These are phyloP conservation scores for Rhododendron vialii DNA, from an alignment of 148 eudicot genomes.

Conservation along the genomic window DNA sequence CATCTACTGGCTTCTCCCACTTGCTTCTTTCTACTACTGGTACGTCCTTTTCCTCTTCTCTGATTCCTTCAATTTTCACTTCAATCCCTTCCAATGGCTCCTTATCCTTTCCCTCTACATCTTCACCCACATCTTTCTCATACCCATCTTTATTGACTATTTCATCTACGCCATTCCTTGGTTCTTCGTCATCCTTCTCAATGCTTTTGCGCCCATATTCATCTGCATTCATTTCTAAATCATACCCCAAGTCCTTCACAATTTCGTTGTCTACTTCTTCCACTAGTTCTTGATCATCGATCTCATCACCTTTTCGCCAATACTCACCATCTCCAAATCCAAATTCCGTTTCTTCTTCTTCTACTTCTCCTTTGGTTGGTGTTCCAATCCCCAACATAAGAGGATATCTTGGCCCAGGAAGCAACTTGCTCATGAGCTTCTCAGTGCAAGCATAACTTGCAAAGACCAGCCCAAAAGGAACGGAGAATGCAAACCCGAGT, in stretches of 20 bases:
- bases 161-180: constrained; percentile 5
- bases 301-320: not conserved
- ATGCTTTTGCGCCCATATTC: not conserved
- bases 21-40: constrained; percentile 15
- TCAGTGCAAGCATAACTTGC: constrained; percentile 61
- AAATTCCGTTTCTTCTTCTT: constrained; percentile 8
- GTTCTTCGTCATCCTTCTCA: constrained; percentile 1
- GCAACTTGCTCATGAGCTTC: constrained; percentile 63
- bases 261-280: constrained; percentile 7
- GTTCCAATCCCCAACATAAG: constrained; percentile 9
- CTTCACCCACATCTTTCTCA: constrained; percentile 33
- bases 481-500: constrained; percentile 50
- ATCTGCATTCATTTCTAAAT: not conserved
- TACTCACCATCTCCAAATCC: not conserved
- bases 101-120: constrained; percentile 21
- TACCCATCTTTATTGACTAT: constrained; percentile 27
- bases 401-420: constrained; percentile 28
- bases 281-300: not conserved
- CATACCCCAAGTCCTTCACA: constrained; percentile 28
- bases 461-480: constrained; percentile 54
- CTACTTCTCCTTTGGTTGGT: constrained; percentile 13
- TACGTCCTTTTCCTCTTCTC: constrained; percentile 19
- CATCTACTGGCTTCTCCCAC: constrained; percentile 6
- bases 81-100: constrained; percentile 25
- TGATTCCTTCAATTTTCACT: constrained; percentile 18